phyloP scores from a whole-genome alignment of 257 asterid genomes.

The Ilex aquifolium region DNA sequence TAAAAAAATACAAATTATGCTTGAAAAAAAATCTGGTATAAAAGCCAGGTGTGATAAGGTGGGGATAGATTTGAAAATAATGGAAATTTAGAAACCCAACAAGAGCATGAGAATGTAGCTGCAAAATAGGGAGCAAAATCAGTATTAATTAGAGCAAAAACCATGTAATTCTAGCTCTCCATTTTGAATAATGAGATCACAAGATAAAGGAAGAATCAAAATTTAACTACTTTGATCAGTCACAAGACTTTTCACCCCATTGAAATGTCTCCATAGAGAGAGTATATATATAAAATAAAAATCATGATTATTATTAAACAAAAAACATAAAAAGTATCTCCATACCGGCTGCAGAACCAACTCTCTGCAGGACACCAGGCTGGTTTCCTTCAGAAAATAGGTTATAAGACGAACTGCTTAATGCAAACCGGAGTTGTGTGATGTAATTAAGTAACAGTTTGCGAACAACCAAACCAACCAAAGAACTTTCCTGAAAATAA shows the following conservation, averaged over 20 bases:
- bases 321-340: constrained; percentile 5
- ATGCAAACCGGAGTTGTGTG: constrained; percentile 46
- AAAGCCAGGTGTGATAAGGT: background rate
- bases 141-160: background rate
- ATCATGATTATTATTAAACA: constrained; percentile 7
- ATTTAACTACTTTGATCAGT: background rate
- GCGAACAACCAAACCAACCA: constrained; percentile 57
- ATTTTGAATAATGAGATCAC: background rate
- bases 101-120: background rate
- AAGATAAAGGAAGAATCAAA: background rate
- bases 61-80: background rate
- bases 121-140: no score
- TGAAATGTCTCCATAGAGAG: background rate
- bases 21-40: background rate
- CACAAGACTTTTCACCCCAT: background rate
- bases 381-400: constrained; percentile 63
- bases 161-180: background rate
- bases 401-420: constrained; percentile 43
- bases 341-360: constrained; percentile 95
- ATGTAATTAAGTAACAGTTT: constrained; percentile 76
- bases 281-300: background rate
- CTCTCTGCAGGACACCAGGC: constrained; percentile 77
- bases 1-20: background rate
- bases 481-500: constrained; percentile 59
- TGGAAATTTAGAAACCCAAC: background rate